Conservation (phyloP, 345 rosid species). For the Eucalyptus sideroxylon region DNA sequence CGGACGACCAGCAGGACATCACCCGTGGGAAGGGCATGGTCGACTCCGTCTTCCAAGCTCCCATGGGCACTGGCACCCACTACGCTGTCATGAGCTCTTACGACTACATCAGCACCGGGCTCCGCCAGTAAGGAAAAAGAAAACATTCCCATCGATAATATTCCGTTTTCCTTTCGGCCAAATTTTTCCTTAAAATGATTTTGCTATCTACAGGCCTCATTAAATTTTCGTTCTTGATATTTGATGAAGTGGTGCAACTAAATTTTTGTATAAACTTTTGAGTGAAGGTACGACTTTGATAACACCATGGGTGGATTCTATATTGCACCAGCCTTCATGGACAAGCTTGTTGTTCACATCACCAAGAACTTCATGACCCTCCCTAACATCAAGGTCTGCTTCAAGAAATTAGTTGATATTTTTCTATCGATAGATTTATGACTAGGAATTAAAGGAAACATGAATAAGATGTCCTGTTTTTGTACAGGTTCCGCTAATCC, state of each 20-base stretch:
- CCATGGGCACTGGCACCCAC: conserved; percentile 70
- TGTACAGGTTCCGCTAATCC: conserved; percentile 81
- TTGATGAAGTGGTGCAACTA: neutral
- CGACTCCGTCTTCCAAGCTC: conserved; percentile 93
- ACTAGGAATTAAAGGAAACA: neutral
- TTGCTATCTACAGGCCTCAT: neutral
- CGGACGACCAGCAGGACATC: conserved; percentile 97
- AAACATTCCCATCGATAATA: neutral
- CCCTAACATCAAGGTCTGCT: conserved; percentile 79
- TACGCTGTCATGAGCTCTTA: conserved; percentile 66
- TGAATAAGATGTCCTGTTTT: neutral
- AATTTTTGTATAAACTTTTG: neutral
- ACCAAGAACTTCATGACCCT: conserved; percentile 89
- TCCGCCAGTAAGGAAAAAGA: conserved; percentile 35
- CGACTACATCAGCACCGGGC: conserved; percentile 82
- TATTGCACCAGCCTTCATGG: conserved; percentile 99
- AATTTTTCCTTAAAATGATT: neutral
- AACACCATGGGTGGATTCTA: conserved; percentile 75
- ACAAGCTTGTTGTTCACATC: conserved; percentile 93
- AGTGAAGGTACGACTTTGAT: conserved; percentile 51
- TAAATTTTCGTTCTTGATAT: neutral
- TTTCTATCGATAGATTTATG: neutral
- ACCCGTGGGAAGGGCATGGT: conserved; percentile 90
- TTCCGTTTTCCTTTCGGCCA: neutral
- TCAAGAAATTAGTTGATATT: neutral